A percentile compares a stretch with the other conserved stretches of the same genome.
Conservation (phyloP, 306 rosid genomes). For the Cucurbita argyrosperma region DNA sequence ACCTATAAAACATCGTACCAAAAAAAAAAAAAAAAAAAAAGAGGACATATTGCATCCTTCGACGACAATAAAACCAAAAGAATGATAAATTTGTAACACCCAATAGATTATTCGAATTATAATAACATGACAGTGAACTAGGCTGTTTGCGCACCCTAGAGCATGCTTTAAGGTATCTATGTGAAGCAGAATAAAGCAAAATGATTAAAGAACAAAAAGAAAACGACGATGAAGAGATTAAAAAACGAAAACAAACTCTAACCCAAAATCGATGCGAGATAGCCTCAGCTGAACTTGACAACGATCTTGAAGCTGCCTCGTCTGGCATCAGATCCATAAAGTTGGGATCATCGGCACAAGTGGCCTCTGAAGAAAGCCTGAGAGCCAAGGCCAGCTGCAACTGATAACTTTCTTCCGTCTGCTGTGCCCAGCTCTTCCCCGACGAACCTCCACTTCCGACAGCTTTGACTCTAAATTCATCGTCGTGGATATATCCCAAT, state of each 20-base stretch:
- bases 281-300: conserved; percentile 36
- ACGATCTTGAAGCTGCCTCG: conserved; percentile 25
- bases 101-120: neutral
- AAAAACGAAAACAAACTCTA: neutral
- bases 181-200: neutral
- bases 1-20: neutral
- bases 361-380: conserved; percentile 75
- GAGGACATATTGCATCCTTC: neutral
- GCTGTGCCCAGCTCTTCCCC: conserved; percentile 99
- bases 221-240: neutral
- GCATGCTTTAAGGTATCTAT: neutral
- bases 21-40: neutral
- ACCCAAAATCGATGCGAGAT: conserved; percentile 93
- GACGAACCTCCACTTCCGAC: conserved; percentile 33
- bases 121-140: neutral
- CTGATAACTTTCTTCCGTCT: conserved; percentile 96
- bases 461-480: conserved; percentile 22
- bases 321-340: conserved; percentile 66
- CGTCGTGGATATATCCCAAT: conserved; percentile 47
- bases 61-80: neutral
- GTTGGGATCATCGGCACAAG: conserved; percentile 83
- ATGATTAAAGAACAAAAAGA: neutral
- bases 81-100: neutral
- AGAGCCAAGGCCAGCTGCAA: conserved; percentile 81
- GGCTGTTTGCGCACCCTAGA: neutral